Evolutionary conservation across 2,329 filamentous ascomycete genomes (phyloP).

Genomic region (Diaporthe vaccinii): DNA sequence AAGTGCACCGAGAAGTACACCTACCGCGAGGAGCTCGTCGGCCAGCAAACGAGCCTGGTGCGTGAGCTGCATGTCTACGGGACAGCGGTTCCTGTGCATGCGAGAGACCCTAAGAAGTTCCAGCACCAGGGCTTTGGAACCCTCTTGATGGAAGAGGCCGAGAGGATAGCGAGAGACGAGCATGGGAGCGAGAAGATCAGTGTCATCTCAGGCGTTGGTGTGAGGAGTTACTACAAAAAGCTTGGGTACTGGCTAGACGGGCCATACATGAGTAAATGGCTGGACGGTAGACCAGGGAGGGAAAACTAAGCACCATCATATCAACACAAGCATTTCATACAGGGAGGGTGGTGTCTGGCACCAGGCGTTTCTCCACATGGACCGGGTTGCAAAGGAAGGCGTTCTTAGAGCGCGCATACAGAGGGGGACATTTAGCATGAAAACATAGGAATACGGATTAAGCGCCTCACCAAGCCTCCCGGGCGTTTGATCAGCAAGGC

Average conservation of each 20-base stretch:
- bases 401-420: background rate
- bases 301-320: conserved; percentile 7
- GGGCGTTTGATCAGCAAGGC: background rate
- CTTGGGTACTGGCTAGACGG: conserved; percentile 95
- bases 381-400: background rate
- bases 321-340: conserved; percentile 9
- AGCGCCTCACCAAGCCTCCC: background rate
- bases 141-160: conserved; percentile 96
- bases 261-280: conserved; percentile 82
- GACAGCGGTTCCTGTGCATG: conserved; percentile 96
- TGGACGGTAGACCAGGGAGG: conserved; percentile 61
- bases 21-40: conserved; percentile 87
- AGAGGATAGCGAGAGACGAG: conserved; percentile 93
- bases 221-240: conserved; percentile 93
- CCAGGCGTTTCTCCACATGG: conserved; percentile 4
- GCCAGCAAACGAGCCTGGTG: conserved; percentile 91
- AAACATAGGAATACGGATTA: background rate
- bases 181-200: conserved; percentile 95
- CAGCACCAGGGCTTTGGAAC: conserved; percentile 99
- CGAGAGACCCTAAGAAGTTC: conserved; percentile 94
- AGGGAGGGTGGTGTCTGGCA: background rate
- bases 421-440: background rate
- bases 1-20: conserved; percentile 95
- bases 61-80: conserved; percentile 97
- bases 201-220: conserved; percentile 97